Conservation (phyloP, 306 rosid genomes). For the Pueraria montana region DNA sequence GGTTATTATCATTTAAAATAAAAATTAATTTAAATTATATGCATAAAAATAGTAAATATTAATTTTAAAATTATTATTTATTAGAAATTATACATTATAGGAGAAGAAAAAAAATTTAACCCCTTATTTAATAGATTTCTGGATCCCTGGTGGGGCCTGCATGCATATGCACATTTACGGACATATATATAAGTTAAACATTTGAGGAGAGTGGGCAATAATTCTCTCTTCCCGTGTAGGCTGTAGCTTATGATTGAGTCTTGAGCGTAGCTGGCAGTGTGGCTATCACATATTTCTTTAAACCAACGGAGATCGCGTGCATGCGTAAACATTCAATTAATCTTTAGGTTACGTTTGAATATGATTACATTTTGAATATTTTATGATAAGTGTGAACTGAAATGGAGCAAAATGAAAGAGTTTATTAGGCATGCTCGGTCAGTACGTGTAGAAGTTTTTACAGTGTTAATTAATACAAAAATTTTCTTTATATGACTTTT, state of each 20-base stretch:
- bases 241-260: slow-evolving; percentile 44
- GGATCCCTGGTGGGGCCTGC: too few species aligned
- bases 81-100: too few species aligned
- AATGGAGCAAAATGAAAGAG: neutral
- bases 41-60: too few species aligned
- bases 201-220: slow-evolving; percentile 14
- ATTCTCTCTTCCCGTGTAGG: slow-evolving; percentile 24
- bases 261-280: slow-evolving; percentile 24
- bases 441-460: too few species aligned
- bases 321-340: neutral
- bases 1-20: too few species aligned
- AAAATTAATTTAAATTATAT: too few species aligned
- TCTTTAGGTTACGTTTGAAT: neutral
- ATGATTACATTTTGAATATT: neutral
- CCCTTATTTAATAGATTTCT: too few species aligned
- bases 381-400: neutral
- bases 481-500: too few species aligned
- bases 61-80: too few species aligned
- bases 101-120: too few species aligned
- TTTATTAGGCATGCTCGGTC: too few species aligned
- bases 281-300: neutral
- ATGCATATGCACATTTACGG: neutral
- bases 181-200: slow-evolving; percentile 4
- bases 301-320: neutral
- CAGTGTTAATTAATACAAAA: too few species aligned